These are phyloP conservation scores for Andrographis paniculata DNA, from an alignment of 305 asterid species.

Conservation along the genomic window DNA sequence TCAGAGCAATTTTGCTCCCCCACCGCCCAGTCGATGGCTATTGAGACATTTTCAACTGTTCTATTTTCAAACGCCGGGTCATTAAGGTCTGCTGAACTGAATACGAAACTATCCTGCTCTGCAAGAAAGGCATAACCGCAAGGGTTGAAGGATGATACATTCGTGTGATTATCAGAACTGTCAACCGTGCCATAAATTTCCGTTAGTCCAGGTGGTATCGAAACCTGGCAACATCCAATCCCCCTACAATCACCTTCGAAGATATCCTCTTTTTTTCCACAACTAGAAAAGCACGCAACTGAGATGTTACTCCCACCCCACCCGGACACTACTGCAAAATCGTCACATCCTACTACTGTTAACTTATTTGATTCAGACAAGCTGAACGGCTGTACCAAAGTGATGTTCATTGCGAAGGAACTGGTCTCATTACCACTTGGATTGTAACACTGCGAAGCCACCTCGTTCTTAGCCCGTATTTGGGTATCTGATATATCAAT, in stretches of 20 bases:
- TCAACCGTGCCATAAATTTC: neutral
- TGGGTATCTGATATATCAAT: slow-evolving; percentile 16
- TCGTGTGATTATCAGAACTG: slow-evolving; percentile 1
- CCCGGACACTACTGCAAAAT: slow-evolving; percentile 20
- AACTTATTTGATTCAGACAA: slow-evolving; percentile 38
- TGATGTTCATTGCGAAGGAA: neutral
- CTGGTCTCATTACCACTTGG: neutral
- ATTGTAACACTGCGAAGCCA: slow-evolving; percentile 25
- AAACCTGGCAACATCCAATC: neutral
- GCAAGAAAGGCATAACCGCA: slow-evolving; percentile 50
- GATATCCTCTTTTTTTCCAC: slow-evolving; percentile 21
- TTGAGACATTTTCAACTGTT: slow-evolving; percentile 19
- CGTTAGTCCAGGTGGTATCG: slow-evolving; percentile 26
- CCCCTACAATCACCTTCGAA: slow-evolving; percentile 35
- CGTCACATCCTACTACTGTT: slow-evolving; percentile 51
- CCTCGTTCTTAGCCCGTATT: slow-evolving; percentile 22
- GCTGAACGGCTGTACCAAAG: slow-evolving; percentile 19
- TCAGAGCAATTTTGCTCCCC: slow-evolving; percentile 23
- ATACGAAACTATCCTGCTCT: slow-evolving; percentile 25
- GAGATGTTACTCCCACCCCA: slow-evolving; percentile 19
- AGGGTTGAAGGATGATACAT: slow-evolving; percentile 21
- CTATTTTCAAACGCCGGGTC: slow-evolving; percentile 10
- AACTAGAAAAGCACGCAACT: slow-evolving; percentile 31
- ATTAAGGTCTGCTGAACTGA: slow-evolving; percentile 20
- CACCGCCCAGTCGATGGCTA: slow-evolving; percentile 37